Conservation (phyloP, 2,329 filamentous ascomycete genomes). For the Fusarium robinianum region DNA sequence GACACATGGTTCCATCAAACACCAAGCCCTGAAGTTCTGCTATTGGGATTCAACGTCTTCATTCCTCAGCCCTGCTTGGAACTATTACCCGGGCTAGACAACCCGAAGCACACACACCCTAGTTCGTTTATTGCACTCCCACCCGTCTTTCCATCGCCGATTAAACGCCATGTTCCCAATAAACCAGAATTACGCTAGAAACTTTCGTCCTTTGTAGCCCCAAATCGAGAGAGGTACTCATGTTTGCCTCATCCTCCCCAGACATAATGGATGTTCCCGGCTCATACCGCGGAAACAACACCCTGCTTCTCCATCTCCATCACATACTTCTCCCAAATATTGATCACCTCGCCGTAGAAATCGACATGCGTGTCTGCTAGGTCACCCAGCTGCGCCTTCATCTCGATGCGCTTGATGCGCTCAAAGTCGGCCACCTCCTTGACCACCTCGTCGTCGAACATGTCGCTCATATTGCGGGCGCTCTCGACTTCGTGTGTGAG, state of each 20-base stretch:
- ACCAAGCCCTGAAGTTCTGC: too few relatives aligned
- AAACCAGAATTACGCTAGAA: too few relatives aligned
- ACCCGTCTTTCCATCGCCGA: slow-evolving; percentile 20
- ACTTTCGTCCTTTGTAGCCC: not conserved
- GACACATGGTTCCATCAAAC: too few relatives aligned
- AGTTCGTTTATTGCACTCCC: slow-evolving; percentile 6
- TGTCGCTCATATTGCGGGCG: slow-evolving; percentile 83
- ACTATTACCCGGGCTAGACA: too few relatives aligned
- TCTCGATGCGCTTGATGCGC: slow-evolving; percentile 92
- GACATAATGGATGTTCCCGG: too few relatives aligned
- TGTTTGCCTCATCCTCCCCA: not conserved
- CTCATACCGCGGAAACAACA: slow-evolving; percentile 24
- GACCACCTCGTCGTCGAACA: slow-evolving; percentile 95
- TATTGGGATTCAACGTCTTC: too few relatives aligned
- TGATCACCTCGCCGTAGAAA: slow-evolving; percentile 80
- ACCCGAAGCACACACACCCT: too few relatives aligned
- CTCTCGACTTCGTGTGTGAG: slow-evolving; percentile 87
- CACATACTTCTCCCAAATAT: slow-evolving; percentile 90
- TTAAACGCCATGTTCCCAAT: slow-evolving; percentile 30
- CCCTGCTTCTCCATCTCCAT: slow-evolving; percentile 79
- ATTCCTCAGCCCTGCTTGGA: too few relatives aligned
- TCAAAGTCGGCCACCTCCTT: slow-evolving; percentile 94
- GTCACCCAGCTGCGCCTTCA: slow-evolving; percentile 81
- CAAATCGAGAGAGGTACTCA: not conserved
- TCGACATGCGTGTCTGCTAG: slow-evolving; percentile 83